A percentile compares a stretch with the other conserved stretches of the same genome.
phyloP scores from a whole-genome alignment of 2,329 filamentous ascomycete genomes.

The Beauveria asiatica region DNA sequence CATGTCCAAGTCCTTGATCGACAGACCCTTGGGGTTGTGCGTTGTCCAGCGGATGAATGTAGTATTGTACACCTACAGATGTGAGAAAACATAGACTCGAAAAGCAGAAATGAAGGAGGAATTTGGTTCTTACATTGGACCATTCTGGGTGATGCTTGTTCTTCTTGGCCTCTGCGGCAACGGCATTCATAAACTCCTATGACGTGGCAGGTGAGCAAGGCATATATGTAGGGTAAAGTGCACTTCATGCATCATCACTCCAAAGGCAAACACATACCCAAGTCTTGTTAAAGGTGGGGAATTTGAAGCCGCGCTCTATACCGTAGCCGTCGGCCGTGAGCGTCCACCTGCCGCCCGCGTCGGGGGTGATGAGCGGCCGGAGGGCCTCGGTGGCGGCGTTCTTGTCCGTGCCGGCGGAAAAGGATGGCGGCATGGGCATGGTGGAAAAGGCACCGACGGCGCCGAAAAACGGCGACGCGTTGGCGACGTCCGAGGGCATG shows the following conservation, averaged over 20 bases:
- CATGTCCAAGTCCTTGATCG: constrained; percentile 52
- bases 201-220: not conserved
- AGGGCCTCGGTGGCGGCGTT: constrained; percentile 26
- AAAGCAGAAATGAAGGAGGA: not conserved
- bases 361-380: constrained; percentile 31
- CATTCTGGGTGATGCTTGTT: constrained; percentile 68
- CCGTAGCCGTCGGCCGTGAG: constrained; percentile 43
- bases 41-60: constrained; percentile 67
- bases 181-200: constrained; percentile 66
- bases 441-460: constrained; percentile 11
- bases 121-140: constrained; percentile 51
- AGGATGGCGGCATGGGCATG: constrained; percentile 26
- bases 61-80: constrained; percentile 55
- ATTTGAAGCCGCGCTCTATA: constrained; percentile 52
- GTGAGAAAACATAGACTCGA: not conserved
- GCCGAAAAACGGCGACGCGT: constrained; percentile 4
- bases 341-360: constrained; percentile 36
- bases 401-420: constrained; percentile 39
- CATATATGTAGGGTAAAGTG: not conserved
- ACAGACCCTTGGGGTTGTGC: constrained; percentile 58
- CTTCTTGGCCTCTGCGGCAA: constrained; percentile 58
- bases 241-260: too few relatives aligned
- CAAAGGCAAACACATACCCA: constrained; percentile 41
- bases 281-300: constrained; percentile 57
- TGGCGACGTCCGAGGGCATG: constrained; percentile 7